Evolutionary conservation across 805 yeast species (phyloP), one percentile per base, ranked within the genome.

Genomic region (Millerozyma miso): DNA sequence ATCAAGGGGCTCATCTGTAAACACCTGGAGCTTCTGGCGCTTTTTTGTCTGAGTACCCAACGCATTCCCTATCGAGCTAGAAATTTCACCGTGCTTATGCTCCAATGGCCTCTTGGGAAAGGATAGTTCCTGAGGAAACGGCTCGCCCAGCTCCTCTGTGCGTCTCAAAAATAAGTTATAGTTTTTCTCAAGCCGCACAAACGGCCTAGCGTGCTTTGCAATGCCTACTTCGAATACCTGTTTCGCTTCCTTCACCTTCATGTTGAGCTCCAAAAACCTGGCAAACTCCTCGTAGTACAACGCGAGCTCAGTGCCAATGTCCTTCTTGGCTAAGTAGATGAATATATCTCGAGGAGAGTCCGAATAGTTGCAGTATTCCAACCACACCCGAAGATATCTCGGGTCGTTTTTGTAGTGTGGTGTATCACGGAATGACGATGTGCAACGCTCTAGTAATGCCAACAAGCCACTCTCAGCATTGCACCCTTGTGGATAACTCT

Each of bases 281-380:
- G 95, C 87, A 64, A 85, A 88, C 46, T 79, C 84, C 56, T 88
- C 96, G 56, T 89, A 91, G 57, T 76, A 89, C 15, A 80, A 53
- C 0, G 96, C 80, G 39, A 88, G 65, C 33, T 70, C 70, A 29
- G 55, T 57, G 0, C 96, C 98, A 31, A 91, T 86, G 38, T 74
- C 79, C 48, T 83, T 81, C 46, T 82, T 77, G 35, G 81, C 78
- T 62, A 91, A 68, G 55, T 83, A 88, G 4, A 77, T 70, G 58
- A 83, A 89, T 2, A 86, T 70, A 41, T 84, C 90, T 34, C 79
- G 67, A 0, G 90, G 89, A 13, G 83, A 74, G 46, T 83, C 87
- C 1, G 85, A 75, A 54, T 75, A 81, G 18, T 73, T 76, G 6
- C 85, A 79, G 58, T 88, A 89, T 50, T 80, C 81, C 33, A 90